Evolutionary conservation across 2,329 filamentous ascomycete genomes (phyloP).

Genomic region (Penicillium sp.): DNA sequence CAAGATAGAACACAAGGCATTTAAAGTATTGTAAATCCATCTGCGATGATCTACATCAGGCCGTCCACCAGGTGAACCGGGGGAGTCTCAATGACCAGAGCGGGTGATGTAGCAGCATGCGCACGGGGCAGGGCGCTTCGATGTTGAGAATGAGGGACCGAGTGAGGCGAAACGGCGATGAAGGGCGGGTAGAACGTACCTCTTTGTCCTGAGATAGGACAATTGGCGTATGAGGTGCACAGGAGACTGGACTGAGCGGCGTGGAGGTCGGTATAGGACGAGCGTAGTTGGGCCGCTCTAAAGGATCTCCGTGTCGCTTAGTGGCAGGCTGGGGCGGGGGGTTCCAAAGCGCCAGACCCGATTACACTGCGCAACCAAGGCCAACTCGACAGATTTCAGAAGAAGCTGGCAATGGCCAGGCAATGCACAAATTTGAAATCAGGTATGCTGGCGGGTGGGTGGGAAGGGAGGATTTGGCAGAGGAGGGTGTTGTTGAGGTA

Average conservation of each 20-base stretch:
- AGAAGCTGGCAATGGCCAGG: slow-evolving; percentile 1
- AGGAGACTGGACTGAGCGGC: slow-evolving; percentile 10
- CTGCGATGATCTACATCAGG: not conserved
- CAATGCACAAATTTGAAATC: not conserved
- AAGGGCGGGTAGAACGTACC: slow-evolving; percentile 21
- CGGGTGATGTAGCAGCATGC: slow-evolving; percentile 28
- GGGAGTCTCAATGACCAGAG: slow-evolving; percentile 22
- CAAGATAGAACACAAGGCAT: slow-evolving; percentile 16
- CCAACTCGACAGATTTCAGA: not conserved
- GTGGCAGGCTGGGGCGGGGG: slow-evolving; percentile 43
- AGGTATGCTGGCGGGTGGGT: slow-evolving; percentile 15
- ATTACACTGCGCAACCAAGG: slow-evolving; percentile 20
- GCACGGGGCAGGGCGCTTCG: slow-evolving; percentile 28
- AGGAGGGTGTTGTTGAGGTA: slow-evolving; percentile 28
- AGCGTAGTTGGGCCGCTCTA: slow-evolving; percentile 33
- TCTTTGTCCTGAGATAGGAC: slow-evolving; percentile 15
- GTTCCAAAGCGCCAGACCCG: slow-evolving; percentile 30
- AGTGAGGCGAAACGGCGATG: slow-evolving; percentile 7
- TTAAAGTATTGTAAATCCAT: not conserved
- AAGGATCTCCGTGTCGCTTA: slow-evolving; percentile 48
- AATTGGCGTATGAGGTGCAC: slow-evolving; percentile 24
- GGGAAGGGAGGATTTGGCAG: slow-evolving; percentile 16
- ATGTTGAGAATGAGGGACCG: slow-evolving; percentile 16
- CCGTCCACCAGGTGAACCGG: slow-evolving; percentile 1
- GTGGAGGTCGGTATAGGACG: slow-evolving; percentile 24